phyloP scores from a whole-genome alignment of 139 green algal genomes.

The Eudorina sp. region DNA sequence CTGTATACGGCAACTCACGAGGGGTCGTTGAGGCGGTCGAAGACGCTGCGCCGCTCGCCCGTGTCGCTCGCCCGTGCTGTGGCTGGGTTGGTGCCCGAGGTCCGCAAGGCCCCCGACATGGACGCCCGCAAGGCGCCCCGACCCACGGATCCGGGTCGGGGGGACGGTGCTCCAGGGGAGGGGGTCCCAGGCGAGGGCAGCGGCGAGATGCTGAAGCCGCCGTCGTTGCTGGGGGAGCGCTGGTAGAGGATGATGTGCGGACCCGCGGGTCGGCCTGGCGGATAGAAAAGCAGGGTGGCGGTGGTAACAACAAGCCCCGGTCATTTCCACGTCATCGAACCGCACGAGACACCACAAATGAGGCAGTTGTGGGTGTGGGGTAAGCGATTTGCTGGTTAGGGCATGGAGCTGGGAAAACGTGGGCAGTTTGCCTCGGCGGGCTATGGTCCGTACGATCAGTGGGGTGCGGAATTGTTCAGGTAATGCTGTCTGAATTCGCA shows the following conservation, averaged over 20 bases:
- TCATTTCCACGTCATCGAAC: too few species aligned
- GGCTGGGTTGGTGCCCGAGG: not conserved
- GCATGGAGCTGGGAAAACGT: too few species aligned
- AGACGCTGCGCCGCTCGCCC: conserved; percentile 2
- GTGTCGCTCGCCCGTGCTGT: not conserved
- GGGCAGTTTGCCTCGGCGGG: too few species aligned
- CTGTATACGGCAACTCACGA: conserved; percentile 3
- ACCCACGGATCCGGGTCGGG: conserved; percentile 4
- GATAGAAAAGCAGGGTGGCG: too few species aligned
- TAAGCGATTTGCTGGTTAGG: too few species aligned
- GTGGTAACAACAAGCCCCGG: too few species aligned
- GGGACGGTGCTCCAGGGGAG: not conserved
- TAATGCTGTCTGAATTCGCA: too few species aligned
- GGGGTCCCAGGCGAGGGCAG: not conserved
- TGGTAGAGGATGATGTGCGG: not conserved
- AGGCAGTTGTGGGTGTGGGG: too few species aligned
- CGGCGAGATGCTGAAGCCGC: too few species aligned
- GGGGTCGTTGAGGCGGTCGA: conserved; percentile 40
- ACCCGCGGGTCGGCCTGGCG: not conserved
- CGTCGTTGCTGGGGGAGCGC: not conserved
- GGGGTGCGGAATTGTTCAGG: too few species aligned
- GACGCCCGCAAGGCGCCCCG: not conserved
- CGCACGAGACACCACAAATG: too few species aligned
- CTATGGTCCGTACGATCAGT: too few species aligned
- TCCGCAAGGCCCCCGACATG: not conserved